Evolutionary conservation across 2,329 filamentous ascomycete species (phyloP), one percentile per base, ranked within the genome.

Genomic region (Fusarium redolens): DNA sequence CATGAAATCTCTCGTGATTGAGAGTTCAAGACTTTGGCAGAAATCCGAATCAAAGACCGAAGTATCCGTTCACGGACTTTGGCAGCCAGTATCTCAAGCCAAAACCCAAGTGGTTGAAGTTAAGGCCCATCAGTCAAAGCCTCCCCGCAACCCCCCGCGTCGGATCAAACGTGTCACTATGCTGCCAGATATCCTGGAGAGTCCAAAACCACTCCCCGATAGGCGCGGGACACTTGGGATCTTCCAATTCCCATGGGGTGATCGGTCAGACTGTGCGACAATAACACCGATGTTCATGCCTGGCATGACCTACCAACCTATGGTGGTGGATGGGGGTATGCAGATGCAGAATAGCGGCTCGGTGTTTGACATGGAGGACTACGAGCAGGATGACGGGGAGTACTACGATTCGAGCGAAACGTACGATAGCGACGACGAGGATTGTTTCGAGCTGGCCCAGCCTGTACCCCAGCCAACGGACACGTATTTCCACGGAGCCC

Each of bases 201-300:
- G 85, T 70, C 90, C 90, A 7, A 81, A 88, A 75, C 89, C 89
- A 40, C 81, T 92, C 8, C 86, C 86, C 8, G 83, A 90, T 77
- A 89, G 87, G 79, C 84, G 86, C 45, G 88, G 85, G 17, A 91
- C 89, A 15, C 83, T 92, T 22, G 90, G 89, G 9, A 88, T 92
- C 74, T 92, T 91, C 81, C 88, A 90, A 74, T 91, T 91, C 72
- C 89, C 90, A 5, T 91, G 89, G 88, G 90, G 90, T 18, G 89
- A 91, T 80, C 87, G 81, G 74, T 91, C 89, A 25, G 89, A 91
- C 78, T 85, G 84, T 59, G 86, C 86, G 14, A 86, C 80, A 33
- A 78, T 86, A 61, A 83, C 83, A 71, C 81, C 82, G 59, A 84
- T 83, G 80, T 82, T 85, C 28, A 87, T 89, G 84, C 83, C 87